These are phyloP conservation scores for Metschnikowia dekortorum DNA, from an alignment of 805 yeast genomes.

Conservation along the genomic window DNA sequence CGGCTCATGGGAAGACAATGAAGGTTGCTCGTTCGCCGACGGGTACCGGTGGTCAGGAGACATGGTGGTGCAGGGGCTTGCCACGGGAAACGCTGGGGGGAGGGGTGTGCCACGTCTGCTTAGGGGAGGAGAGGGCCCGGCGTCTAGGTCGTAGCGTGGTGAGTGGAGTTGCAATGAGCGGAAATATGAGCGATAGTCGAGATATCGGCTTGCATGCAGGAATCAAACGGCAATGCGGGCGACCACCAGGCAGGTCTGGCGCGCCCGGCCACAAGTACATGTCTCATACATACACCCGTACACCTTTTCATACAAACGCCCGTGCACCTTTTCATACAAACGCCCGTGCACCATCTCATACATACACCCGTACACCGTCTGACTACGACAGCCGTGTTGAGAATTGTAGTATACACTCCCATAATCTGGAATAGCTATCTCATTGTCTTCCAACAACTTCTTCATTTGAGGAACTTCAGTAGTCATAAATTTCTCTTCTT, in stretches of 20 bases:
- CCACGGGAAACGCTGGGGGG: not conserved
- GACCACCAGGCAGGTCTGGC: not conserved
- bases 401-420: no score
- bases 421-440: no score
- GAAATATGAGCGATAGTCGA: conserved; percentile 3
- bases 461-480: no score
- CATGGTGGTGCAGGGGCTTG: not conserved
- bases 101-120: not conserved
- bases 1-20: not conserved
- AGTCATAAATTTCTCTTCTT: no score
- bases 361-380: no score
- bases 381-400: no score
- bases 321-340: no score
- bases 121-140: not conserved
- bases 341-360: no score
- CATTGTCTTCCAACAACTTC: no score
- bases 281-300: no score
- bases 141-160: not conserved
- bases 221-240: not conserved
- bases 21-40: not conserved
- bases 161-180: not conserved
- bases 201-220: conserved; percentile 6
- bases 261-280: not conserved
- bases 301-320: not conserved
- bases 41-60: not conserved